Evolutionary conservation across 768 basidiomycete genomes (phyloP).

Genomic region (Leccinum longicurvipes): DNA sequence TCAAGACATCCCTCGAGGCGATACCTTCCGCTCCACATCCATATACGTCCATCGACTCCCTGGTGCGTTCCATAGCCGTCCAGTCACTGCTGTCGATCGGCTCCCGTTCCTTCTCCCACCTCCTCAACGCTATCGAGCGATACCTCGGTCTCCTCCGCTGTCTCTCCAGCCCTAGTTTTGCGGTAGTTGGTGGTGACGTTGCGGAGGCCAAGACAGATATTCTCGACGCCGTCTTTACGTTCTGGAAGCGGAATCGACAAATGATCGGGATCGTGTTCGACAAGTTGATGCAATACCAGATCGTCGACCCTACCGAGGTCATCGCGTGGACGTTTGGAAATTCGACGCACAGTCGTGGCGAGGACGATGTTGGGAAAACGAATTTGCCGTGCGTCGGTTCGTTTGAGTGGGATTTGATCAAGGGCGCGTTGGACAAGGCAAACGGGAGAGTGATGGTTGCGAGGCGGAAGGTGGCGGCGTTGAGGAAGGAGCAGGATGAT

Average conservation of each 20-base stretch:
- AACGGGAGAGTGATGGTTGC: constrained; percentile 84
- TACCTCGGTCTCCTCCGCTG: constrained; percentile 76
- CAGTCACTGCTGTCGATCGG: constrained; percentile 92
- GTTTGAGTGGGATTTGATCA: constrained; percentile 84
- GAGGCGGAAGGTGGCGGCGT: constrained; percentile 62
- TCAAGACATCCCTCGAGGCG: constrained; percentile 60
- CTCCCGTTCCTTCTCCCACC: constrained; percentile 93
- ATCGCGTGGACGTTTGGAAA: constrained; percentile 79
- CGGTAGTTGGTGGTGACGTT: constrained; percentile 33
- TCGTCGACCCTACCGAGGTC: constrained; percentile 91
- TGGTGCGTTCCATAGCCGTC: constrained; percentile 74
- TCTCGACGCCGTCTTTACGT: constrained; percentile 63
- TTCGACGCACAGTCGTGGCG: constrained; percentile 37
- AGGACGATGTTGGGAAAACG: constrained; percentile 33
- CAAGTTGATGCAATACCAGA: constrained; percentile 98
- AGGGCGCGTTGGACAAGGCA: constrained; percentile 83
- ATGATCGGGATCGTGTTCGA: constrained; percentile 93
- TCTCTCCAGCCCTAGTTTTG: constrained; percentile 37
- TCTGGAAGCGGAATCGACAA: constrained; percentile 84
- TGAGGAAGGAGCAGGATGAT: constrained; percentile 89
- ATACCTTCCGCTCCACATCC: constrained; percentile 53
- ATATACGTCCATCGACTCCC: constrained; percentile 56
- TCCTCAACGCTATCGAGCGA: constrained; percentile 95
- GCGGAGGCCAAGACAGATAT: constrained; percentile 67
- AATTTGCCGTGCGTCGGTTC: constrained; percentile 43